A percentile compares a stretch with the other conserved stretches of the same genome.
These are phyloP conservation scores for Scopulariopsis brevicaulis DNA, from an alignment of 2,329 filamentous ascomycete species.

Conservation along the genomic window DNA sequence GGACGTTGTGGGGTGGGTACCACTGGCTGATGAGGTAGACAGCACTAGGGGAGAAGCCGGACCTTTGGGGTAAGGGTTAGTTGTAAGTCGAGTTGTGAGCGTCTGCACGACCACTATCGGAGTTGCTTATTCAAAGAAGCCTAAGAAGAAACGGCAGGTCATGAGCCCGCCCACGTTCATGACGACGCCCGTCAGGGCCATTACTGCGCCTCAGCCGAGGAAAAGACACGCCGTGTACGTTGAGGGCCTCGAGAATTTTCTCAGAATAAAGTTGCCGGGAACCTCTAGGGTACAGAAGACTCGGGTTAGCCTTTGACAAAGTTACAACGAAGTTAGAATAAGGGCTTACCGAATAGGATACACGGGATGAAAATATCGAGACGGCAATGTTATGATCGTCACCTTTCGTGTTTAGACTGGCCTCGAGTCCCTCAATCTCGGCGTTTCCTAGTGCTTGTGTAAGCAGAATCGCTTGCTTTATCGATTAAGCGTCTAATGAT, in stretches of 20 bases:
- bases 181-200: slow-evolving; percentile 56
- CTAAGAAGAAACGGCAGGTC: slow-evolving; percentile 56
- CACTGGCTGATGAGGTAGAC: slow-evolving; percentile 9
- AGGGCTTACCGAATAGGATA: neutral
- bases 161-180: slow-evolving; percentile 35
- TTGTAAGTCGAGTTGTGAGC: neutral
- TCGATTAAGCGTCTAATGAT: neutral
- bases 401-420: slow-evolving; percentile 30
- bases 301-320: neutral
- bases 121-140: slow-evolving; percentile 42
- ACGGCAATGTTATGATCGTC: slow-evolving; percentile 29
- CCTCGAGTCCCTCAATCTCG: slow-evolving; percentile 25
- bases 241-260: slow-evolving; percentile 30
- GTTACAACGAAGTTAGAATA: neutral
- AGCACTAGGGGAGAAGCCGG: slow-evolving; percentile 3
- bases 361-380: slow-evolving; percentile 17
- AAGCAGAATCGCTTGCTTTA: neutral
- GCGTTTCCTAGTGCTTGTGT: slow-evolving; percentile 28
- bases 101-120: too few species aligned
- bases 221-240: slow-evolving; percentile 49
- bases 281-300: slow-evolving; percentile 33
- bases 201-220: slow-evolving; percentile 47
- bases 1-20: slow-evolving; percentile 18
- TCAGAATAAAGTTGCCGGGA: slow-evolving; percentile 58
- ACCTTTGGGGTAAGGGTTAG: neutral